These are phyloP conservation scores for Conoideocrella luteorostrata DNA, from an alignment of 2,329 filamentous ascomycete genomes.

Conservation along the genomic window DNA sequence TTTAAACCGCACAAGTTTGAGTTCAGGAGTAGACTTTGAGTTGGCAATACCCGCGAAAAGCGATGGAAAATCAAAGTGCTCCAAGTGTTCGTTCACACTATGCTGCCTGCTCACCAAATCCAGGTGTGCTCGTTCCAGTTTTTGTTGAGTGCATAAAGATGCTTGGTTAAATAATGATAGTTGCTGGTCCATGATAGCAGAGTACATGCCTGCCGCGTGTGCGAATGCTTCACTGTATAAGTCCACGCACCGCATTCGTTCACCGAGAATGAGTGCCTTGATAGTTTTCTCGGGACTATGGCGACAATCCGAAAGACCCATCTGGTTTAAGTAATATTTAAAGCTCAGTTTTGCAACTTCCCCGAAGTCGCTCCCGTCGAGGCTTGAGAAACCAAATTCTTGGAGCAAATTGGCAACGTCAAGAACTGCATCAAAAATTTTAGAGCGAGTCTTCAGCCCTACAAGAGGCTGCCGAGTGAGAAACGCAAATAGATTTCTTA, in stretches of 20 bases:
- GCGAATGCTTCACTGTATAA: slow-evolving; percentile 90
- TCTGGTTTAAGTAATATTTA: slow-evolving; percentile 68
- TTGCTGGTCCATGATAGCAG: slow-evolving; percentile 60
- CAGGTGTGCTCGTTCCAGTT: slow-evolving; percentile 75
- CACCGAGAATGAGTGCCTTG: slow-evolving; percentile 81
- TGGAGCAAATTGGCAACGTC: slow-evolving; percentile 47
- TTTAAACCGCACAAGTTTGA: slow-evolving; percentile 75
- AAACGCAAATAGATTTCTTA: slow-evolving; percentile 62
- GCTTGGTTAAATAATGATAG: slow-evolving; percentile 66
- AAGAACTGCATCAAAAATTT: slow-evolving; percentile 47
- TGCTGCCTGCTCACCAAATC: slow-evolving; percentile 70
- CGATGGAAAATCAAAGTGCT: slow-evolving; percentile 85
- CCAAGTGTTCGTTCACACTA: slow-evolving; percentile 65
- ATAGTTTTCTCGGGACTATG: slow-evolving; percentile 81
- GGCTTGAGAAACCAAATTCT: slow-evolving; percentile 50
- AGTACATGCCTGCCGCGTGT: slow-evolving; percentile 82
- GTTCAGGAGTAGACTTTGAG: slow-evolving; percentile 70
- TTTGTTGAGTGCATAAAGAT: slow-evolving; percentile 63
- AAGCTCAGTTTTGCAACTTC: slow-evolving; percentile 59
- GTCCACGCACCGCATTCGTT: slow-evolving; percentile 72
- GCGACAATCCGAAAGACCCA: slow-evolving; percentile 72
- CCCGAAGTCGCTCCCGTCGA: slow-evolving; percentile 53
- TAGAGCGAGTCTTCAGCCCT: slow-evolving; percentile 46
- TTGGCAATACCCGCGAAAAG: slow-evolving; percentile 83
- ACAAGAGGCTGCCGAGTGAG: slow-evolving; percentile 58